These are phyloP conservation scores for Bipolaris oryzae DNA, from an alignment of 2,329 filamentous ascomycete genomes.

Conservation along the genomic window DNA sequence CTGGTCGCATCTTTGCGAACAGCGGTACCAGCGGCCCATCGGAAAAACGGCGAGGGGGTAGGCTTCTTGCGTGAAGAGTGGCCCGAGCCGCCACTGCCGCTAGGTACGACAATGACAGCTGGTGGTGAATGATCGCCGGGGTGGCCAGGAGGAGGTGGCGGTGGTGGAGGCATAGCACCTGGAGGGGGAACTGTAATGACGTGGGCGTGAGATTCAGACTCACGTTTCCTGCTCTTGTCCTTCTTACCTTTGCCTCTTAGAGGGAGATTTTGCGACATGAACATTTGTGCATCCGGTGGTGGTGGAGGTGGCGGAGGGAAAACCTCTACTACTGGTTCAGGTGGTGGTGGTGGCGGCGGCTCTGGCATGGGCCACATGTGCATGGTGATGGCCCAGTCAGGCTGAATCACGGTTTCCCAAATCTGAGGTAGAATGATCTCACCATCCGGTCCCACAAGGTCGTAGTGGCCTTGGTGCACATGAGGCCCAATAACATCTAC, in stretches of 20 bases:
- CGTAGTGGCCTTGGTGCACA: conserved; percentile 55
- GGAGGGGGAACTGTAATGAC: conserved; percentile 16
- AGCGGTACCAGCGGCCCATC: conserved; percentile 30
- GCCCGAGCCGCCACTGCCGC: conserved; percentile 5
- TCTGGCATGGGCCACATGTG: conserved; percentile 57
- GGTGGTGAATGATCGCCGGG: conserved; percentile 16
- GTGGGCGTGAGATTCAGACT: conserved; percentile 15
- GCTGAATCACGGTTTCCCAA: conserved; percentile 56
- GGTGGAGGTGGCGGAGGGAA: conserved; percentile 22
- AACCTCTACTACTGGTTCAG: conserved; percentile 15
- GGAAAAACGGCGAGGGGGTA: conserved; percentile 24
- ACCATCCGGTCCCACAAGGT: conserved; percentile 55
- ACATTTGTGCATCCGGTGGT: conserved; percentile 24
- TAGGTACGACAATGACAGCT: conserved; percentile 14
- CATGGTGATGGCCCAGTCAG: conserved; percentile 57
- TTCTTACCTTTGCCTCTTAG: conserved; percentile 21
- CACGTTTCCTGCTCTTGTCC: conserved; percentile 24
- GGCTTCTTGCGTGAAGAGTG: conserved; percentile 17
- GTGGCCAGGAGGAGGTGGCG: conserved; percentile 12
- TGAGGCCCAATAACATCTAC: conserved; percentile 55
- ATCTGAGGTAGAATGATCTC: conserved; percentile 58
- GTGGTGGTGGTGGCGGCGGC: conserved; percentile 22
- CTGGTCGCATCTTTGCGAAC: conserved; percentile 8
- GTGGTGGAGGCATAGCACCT: conserved; percentile 10
- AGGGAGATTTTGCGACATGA: conserved; percentile 20